Conservation (phyloP, 192 early-diverging fungal species). For the Linnemannia zychae region DNA sequence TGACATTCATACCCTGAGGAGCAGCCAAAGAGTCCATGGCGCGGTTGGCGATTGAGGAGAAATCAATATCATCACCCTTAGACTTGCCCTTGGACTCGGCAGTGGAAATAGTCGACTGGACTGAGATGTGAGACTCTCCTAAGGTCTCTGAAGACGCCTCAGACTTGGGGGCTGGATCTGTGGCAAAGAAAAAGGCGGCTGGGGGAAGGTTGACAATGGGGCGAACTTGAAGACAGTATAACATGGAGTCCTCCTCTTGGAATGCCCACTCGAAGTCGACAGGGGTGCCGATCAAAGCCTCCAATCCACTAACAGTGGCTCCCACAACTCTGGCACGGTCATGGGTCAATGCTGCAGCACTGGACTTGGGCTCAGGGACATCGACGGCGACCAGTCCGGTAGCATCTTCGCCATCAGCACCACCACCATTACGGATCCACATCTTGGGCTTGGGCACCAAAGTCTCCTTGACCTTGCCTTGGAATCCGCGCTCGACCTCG, state of each 20-base stretch:
- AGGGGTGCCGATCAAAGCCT: conserved; percentile 45
- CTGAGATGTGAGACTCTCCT: conserved; percentile 12
- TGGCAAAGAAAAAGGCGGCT: conserved; percentile 42
- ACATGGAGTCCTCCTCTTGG: conserved; percentile 40
- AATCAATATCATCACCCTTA: conserved; percentile 31
- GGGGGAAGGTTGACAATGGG: conserved; percentile 53
- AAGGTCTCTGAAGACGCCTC: conserved; percentile 21
- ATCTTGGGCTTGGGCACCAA: conserved; percentile 54
- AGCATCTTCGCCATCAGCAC: conserved; percentile 20
- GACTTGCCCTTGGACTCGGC: conserved; percentile 18
- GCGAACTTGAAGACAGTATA: conserved; percentile 52
- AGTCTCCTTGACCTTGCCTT: conserved; percentile 52
- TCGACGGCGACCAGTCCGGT: conserved; percentile 45
- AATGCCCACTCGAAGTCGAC: conserved; percentile 56
- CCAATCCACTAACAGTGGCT: conserved; percentile 30
- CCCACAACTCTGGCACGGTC: conserved; percentile 42
- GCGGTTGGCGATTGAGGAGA: conserved; percentile 36
- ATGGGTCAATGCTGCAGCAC: conserved; percentile 38
- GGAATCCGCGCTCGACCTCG: conserved; percentile 51
- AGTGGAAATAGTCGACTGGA: not conserved
- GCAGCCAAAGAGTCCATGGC: conserved; percentile 48
- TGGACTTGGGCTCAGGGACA: conserved; percentile 42
- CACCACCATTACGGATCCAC: conserved; percentile 44
- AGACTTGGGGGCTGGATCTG: conserved; percentile 23
- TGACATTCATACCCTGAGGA: conserved; percentile 53